Evolutionary conservation across 2,329 filamentous ascomycete genomes (phyloP).

Genomic region (Ascochyta viciae-villosae): DNA sequence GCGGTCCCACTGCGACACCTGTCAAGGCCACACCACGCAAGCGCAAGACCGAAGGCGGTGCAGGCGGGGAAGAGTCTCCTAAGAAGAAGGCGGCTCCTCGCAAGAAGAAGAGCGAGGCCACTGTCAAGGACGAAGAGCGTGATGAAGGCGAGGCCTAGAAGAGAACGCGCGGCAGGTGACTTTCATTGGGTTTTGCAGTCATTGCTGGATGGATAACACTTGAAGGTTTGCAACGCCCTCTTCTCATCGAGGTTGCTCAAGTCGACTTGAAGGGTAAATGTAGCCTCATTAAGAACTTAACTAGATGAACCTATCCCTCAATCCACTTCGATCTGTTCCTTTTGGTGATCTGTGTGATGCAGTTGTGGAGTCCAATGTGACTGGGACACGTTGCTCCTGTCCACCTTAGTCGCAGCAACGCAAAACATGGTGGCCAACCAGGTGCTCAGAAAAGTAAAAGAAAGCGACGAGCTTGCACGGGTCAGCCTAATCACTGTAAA

Average conservation of each 20-base stretch:
- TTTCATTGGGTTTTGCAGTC: background rate
- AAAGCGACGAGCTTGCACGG: background rate
- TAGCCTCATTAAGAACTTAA: too few species aligned
- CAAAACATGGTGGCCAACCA: constrained; percentile 15
- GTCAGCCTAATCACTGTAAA: too few species aligned
- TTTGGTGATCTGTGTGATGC: background rate
- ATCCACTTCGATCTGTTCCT: too few species aligned
- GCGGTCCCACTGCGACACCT: background rate
- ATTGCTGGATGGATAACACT: background rate
- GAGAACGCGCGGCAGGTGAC: background rate
- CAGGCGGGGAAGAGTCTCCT: constrained; percentile 11
- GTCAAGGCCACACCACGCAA: constrained; percentile 23
- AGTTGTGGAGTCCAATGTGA: background rate
- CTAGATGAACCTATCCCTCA: too few species aligned
- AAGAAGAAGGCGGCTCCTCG: constrained; percentile 25
- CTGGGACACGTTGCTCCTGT: constrained; percentile 4
- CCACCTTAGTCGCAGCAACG: constrained; percentile 6
- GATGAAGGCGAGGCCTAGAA: background rate
- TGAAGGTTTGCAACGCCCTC: background rate
- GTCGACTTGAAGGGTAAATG: too few species aligned
- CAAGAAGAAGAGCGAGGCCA: constrained; percentile 19
- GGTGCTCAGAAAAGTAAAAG: constrained; percentile 6
- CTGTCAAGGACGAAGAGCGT: constrained; percentile 15
- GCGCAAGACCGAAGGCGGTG: constrained; percentile 13
- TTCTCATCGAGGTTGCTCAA: background rate